These are phyloP conservation scores for Fibroporia radiculosa DNA, from an alignment of 768 basidiomycete genomes.

Conservation along the genomic window DNA sequence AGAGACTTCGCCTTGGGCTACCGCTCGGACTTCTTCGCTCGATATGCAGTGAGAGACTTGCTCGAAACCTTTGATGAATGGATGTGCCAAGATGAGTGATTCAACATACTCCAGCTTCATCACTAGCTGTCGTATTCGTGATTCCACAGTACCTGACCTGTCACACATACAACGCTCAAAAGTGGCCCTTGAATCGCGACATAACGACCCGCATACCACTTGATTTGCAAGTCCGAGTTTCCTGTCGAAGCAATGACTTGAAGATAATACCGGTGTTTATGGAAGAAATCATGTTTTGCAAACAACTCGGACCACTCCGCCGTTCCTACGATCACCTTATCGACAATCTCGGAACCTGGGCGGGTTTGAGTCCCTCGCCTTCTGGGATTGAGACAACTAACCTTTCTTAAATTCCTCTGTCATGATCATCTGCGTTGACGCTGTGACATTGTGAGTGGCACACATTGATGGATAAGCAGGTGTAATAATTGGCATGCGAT, in stretches of 20 bases:
- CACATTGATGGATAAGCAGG: conserved; percentile 99
- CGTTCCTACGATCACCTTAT: conserved; percentile 79
- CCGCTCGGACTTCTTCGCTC: conserved; percentile 82
- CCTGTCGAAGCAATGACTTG: conserved; percentile 92
- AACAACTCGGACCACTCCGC: conserved; percentile 94
- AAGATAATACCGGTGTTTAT: conserved; percentile 92
- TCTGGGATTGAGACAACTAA: conserved; percentile 18
- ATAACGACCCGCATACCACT: conserved; percentile 59
- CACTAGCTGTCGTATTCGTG: conserved; percentile 88
- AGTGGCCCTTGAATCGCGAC: not conserved
- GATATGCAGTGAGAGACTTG: conserved; percentile 76
- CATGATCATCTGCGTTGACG: conserved; percentile 93
- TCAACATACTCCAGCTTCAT: conserved; percentile 98
- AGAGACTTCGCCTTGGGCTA: conserved; percentile 82
- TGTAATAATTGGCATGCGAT: conserved; percentile 99
- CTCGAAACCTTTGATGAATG: conserved; percentile 91
- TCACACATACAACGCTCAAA: not conserved
- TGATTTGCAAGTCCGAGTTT: conserved; percentile 76
- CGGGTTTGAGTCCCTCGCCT: conserved; percentile 1
- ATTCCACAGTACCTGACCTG: conserved; percentile 99
- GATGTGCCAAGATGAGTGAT: conserved; percentile 85
- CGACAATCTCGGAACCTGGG: conserved; percentile 88
- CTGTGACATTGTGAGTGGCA: conserved; percentile 95
- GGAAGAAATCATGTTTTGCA: conserved; percentile 92
- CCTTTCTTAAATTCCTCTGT: conserved; percentile 94